Conservation (phyloP, 129 eudicot genomes). For the Pseudognaphalium luteoalbum region DNA sequence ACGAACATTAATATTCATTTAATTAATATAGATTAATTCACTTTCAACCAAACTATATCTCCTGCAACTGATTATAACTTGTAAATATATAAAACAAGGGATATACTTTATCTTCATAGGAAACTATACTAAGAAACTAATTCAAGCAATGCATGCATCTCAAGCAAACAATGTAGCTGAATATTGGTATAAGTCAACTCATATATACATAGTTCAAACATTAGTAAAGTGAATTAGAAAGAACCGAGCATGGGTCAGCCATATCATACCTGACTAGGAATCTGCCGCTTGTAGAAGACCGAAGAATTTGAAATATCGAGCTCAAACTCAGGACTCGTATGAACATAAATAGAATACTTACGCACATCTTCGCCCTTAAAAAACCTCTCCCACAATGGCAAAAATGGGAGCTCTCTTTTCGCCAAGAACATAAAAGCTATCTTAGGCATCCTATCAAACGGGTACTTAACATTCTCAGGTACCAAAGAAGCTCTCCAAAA, state of each 20-base stretch:
- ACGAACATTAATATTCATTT: not conserved
- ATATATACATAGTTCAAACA: not conserved
- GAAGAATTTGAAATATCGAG: constrained; percentile 56
- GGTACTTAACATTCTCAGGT: constrained; percentile 55
- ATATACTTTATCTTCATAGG: not conserved
- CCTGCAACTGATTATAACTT: not conserved
- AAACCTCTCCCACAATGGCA: constrained; percentile 94
- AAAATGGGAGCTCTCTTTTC: constrained; percentile 69
- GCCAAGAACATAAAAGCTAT: constrained; percentile 93
- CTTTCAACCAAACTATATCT: not conserved
- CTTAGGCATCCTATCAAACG: constrained; percentile 72
- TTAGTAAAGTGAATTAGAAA: not conserved
- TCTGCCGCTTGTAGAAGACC: constrained; percentile 65
- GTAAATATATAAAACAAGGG: not conserved
- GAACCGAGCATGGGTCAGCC: not conserved
- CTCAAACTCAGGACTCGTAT: constrained; percentile 56
- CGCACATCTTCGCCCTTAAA: constrained; percentile 55
- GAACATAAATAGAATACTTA: constrained; percentile 70
- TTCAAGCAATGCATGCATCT: not conserved
- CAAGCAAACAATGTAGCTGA: not conserved
- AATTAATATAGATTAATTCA: not conserved
- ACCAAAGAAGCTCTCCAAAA: constrained; percentile 90
- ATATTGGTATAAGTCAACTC: not conserved
- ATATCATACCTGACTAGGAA: constrained; percentile 77
- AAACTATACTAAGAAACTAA: not conserved